Evolutionary conservation across 2,329 filamentous ascomycete genomes (phyloP).

Genomic region (Pseudocercospora ulei): DNA sequence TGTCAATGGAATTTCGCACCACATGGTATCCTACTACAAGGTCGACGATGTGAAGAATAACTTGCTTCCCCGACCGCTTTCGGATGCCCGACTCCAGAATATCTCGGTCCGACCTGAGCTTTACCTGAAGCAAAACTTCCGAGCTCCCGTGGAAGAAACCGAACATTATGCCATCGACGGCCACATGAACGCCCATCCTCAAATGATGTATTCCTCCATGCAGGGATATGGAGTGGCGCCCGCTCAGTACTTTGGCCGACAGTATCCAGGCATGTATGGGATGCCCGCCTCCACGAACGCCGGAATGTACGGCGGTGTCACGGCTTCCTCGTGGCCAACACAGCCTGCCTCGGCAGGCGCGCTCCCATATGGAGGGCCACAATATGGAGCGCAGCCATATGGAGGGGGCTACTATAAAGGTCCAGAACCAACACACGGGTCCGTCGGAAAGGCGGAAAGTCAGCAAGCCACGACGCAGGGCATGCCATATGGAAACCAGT

Average conservation of each 20-base stretch:
- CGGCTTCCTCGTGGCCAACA: slow-evolving; percentile 25
- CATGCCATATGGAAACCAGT: slow-evolving; percentile 27
- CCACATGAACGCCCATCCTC: slow-evolving; percentile 33
- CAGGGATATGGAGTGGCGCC: slow-evolving; percentile 29
- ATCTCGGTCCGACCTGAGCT: slow-evolving; percentile 34
- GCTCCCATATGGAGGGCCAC: slow-evolving; percentile 23
- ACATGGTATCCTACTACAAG: slow-evolving; percentile 81
- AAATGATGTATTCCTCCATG: slow-evolving; percentile 31
- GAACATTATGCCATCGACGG: slow-evolving; percentile 34
- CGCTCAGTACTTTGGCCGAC: slow-evolving; percentile 29
- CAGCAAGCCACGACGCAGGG: slow-evolving; percentile 22
- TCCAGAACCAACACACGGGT: slow-evolving; percentile 22
- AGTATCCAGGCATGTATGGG: slow-evolving; percentile 30
- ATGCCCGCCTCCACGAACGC: slow-evolving; percentile 23
- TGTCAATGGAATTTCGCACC: slow-evolving; percentile 64
- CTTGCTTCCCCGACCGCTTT: slow-evolving; percentile 50
- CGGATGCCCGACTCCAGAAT: slow-evolving; percentile 40
- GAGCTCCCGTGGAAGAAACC: slow-evolving; percentile 34
- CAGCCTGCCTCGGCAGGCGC: slow-evolving; percentile 24
- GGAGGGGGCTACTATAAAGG: slow-evolving; percentile 26
- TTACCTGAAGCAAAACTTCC: slow-evolving; percentile 37
- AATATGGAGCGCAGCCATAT: slow-evolving; percentile 27
- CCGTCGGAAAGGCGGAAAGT: slow-evolving; percentile 26
- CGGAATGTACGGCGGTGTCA: slow-evolving; percentile 27
- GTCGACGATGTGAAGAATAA: slow-evolving; percentile 63